These are phyloP conservation scores for Hyaloperonospora brassicae DNA, from an alignment of 352 stramenopile genomes.

Conservation along the genomic window DNA sequence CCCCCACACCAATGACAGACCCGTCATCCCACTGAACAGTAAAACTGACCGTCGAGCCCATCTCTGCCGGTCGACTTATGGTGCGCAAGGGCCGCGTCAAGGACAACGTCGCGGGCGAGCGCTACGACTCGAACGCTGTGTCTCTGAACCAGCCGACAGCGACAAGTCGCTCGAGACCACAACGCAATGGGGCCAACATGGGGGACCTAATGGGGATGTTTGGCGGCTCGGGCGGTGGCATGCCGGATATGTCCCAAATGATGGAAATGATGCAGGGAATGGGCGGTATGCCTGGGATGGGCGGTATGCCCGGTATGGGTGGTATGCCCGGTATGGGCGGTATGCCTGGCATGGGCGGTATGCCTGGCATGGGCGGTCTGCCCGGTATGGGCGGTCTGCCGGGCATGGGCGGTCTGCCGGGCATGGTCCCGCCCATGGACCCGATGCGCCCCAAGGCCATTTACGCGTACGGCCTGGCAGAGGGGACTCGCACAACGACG, in stretches of 20 bases:
- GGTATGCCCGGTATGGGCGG: constrained; percentile 42
- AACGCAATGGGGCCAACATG: constrained; percentile 33
- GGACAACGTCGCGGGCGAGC: constrained; percentile 73
- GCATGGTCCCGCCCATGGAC: constrained; percentile 41
- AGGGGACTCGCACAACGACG: constrained; percentile 42
- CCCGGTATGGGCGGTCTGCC: too few species aligned
- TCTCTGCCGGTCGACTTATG: too few species aligned
- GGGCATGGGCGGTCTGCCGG: too few species aligned
- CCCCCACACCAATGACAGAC: too few species aligned
- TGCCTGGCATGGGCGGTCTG: too few species aligned
- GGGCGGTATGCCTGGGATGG: constrained; percentile 41
- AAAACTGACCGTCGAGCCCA: too few species aligned
- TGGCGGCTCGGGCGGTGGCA: constrained; percentile 31
- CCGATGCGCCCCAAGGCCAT: constrained; percentile 55
- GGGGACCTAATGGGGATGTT: constrained; percentile 55
- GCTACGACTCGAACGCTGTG: constrained; percentile 78
- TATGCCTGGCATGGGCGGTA: constrained; percentile 21
- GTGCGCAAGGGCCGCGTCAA: constrained; percentile 59
- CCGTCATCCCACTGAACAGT: too few species aligned
- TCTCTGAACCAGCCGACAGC: constrained; percentile 24
- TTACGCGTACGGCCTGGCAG: constrained; percentile 53
- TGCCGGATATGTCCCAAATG: constrained; percentile 54
- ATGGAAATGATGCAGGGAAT: constrained; percentile 50
- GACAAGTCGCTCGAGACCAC: constrained; percentile 25
- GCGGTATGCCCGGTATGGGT: constrained; percentile 31